Conservation (phyloP, 768 basidiomycete species). For the Kwoniella sp. region DNA sequence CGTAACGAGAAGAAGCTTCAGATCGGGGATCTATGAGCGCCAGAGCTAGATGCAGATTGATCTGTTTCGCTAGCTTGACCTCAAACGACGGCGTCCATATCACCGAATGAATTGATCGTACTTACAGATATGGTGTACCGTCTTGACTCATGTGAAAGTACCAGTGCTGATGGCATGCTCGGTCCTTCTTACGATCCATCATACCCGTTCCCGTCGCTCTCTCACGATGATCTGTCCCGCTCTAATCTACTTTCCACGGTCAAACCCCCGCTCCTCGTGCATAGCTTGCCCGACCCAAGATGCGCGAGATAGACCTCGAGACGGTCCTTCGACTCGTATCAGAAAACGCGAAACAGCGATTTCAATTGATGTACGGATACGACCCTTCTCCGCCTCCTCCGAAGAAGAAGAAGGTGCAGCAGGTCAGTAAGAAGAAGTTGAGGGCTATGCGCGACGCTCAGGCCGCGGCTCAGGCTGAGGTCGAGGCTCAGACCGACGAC, state of each 20-base stretch:
- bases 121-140: too few species aligned
- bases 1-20: neutral
- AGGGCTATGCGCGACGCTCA: neutral
- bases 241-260: neutral
- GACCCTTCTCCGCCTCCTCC: slow-evolving; percentile 47
- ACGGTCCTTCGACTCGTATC: slow-evolving; percentile 52
- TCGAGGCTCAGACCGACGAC: neutral
- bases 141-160: too few species aligned
- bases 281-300: slow-evolving; percentile 71
- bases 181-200: too few species aligned
- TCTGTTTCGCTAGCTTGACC: neutral
- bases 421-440: slow-evolving; percentile 10
- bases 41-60: too few species aligned
- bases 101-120: neutral
- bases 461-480: neutral
- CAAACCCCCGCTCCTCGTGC: neutral
- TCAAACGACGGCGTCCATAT: neutral
- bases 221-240: too few species aligned
- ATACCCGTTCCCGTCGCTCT: too few species aligned
- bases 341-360: slow-evolving; percentile 57
- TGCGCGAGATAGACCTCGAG: slow-evolving; percentile 64
- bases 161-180: too few species aligned
- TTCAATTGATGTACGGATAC: slow-evolving; percentile 51
- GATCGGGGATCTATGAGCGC: too few species aligned
- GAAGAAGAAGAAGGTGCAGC: slow-evolving; percentile 29